Base-by-base conservation (phyloP, 108 stramenopile genomes). In the Cyclotella distinguenda region DNA sequence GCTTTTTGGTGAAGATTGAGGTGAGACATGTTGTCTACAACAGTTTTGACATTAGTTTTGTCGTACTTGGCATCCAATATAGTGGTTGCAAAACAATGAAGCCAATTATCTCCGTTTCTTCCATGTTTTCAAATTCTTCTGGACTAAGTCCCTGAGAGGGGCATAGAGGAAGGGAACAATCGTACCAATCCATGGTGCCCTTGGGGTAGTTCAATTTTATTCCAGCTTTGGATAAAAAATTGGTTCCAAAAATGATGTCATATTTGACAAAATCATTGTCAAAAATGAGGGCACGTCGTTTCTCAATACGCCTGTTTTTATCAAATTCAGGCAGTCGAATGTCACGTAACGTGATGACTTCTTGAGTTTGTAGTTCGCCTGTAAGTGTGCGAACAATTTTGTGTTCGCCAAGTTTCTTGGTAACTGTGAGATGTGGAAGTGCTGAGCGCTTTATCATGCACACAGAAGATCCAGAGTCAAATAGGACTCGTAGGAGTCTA, bases 301-400 rank as follows among this genome's bases (percentile, higher is more conserved):
- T 49, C 0, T 34, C 23, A 21, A 40, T 46, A 12, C 38, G 19
- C 12, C 49, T 64, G 38, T 64, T 64, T 52, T 64, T 64, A 52
- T 64, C 64, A 52, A 64, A 40, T 16, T 64, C 50, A 25, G 64
- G 64, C 23, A 64, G 33, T 23, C 64, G 34, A n/a, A 52, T 3
- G 10, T 64, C 58, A 28, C 40, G 22, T 8, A 39, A 36, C 0
- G 36, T 64, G 15, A 64, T 35, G 5, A 50, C 33, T 34, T 49
- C 33, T 49, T 64, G 13, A 38, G 47, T n/a, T 7, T 1, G 13
- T 18, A 64, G 4, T 46, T 47, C 35, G 3, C 48, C 48, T 27
- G 35, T 34, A 16, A 35, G 3, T 2, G 34, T 49, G 4, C 16
- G 49, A 22, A 50, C 16, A 30, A 22, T 22, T 22, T 38, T 49